Conservation (phyloP, 106 monocot species). For the Apostasia ramifera region DNA sequence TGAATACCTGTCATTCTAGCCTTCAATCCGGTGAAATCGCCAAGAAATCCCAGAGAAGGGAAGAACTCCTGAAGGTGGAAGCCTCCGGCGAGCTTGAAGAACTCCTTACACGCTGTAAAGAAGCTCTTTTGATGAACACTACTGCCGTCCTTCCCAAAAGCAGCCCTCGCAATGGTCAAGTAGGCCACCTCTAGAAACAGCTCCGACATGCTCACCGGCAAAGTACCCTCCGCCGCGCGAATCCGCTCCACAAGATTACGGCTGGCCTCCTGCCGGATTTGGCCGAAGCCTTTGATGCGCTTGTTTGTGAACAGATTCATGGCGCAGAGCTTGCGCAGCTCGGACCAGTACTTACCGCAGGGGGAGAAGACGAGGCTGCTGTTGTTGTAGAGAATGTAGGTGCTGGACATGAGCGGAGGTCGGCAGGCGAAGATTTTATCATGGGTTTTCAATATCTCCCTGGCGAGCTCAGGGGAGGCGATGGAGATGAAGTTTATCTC, state of each 20-base stretch:
- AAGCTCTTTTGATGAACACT: not conserved
- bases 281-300: not conserved
- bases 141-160: conserved; percentile 1
- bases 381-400: conserved; percentile 2
- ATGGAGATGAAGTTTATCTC: conserved; percentile 7
- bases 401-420: not conserved
- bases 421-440: conserved; percentile 10
- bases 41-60: not conserved
- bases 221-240: too few relatives aligned
- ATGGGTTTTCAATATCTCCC: conserved; percentile 11
- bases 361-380: conserved; percentile 9
- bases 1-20: too few relatives aligned
- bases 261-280: conserved; percentile 1
- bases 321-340: conserved; percentile 9
- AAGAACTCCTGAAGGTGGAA: conserved; percentile 1
- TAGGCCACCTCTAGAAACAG: not conserved
- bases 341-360: conserved; percentile 5
- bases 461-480: conserved; percentile 8
- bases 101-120: not conserved
- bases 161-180: not conserved
- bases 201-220: conserved; percentile 1
- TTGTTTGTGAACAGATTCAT: conserved; percentile 4
- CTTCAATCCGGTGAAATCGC: not conserved
- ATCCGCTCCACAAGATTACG: not conserved
- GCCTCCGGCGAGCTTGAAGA: not conserved